Base-by-base conservation (phyloP, 768 basidiomycete species). In the Tephrocybe sp. region DNA sequence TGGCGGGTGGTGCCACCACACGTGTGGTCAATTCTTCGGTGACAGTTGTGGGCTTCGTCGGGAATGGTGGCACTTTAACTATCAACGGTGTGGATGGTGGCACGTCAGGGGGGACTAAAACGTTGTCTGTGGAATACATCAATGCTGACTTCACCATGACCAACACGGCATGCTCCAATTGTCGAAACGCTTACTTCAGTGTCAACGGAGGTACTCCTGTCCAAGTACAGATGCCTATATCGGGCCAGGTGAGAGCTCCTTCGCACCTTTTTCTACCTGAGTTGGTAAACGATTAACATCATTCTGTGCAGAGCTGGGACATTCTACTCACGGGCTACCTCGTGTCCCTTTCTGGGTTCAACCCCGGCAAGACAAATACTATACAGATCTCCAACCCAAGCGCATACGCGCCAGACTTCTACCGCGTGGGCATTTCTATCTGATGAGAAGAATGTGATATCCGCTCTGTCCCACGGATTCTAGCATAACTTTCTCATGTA, bases 131-230 rank as follows among this genome's bases (percentile, higher is more conserved):
- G 34, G 74, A 76, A 58, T 78, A 76, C 52, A 76, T 76, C 52
- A 78, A 78, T 39, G 77, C 65, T 23, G 77, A 77, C 40, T 66
- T 69, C 31, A 66, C 66, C 8, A 72, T 72, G 59, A 59, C 60
- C 47, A 76, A 77, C 57, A 73, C 70, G 0, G 75, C 58, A 8
- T 77, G 76, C 62, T 76, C 77, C 5, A 78, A 78, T 55, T 77
- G 75, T 58, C 71, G 77, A 36, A 71, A 76, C 40, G 71, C 72
- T 9, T 72, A 72, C 38, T 65, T 77, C 33, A 76, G 75, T 53
- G 68, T 78, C 9, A 78, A 77, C 53, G 74, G 72, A 13, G 75
- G 72, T 6, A 49, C 67, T 6, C 62, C 71, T 3, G 69, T 76
- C 4, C 69, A 74, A 58, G 71, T 65, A 13, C 73, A 77, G 53